Base-by-base conservation (phyloP, 116 monocot species). In the Posidonia oceanica region DNA sequence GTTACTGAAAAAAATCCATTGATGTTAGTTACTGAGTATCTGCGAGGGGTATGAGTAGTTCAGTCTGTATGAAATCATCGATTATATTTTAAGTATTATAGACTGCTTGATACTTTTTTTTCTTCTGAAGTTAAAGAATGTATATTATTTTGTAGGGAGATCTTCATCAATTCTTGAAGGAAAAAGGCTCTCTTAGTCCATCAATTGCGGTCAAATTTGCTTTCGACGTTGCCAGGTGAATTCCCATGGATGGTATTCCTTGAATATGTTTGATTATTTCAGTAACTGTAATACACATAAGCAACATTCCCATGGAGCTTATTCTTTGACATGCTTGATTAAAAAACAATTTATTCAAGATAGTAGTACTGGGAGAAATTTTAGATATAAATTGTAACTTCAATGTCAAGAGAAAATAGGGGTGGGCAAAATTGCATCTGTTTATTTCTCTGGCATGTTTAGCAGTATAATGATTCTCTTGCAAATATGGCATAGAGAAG, bases 1-100 rank as follows among this genome's bases (percentile, higher is more conserved):
- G 96, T 91, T 40, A 96, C 96, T 15, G 88, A 96, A 68, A 89
- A 83, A 74, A 86, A 91, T 72, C 96, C 96, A 14, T 73, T 96
- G 72, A 91, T 96, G 96, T 77, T 96, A 63, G 83, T 96, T 17
- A 96, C 96, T 29, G 96, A 96, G 71, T 96, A 81, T 75, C 74
- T 96, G 13, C 82, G 92, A 78, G 96, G 96, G 75, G 92, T 96
- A 85, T 54, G 75, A 64, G 3, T 67, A 14, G 29, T 67, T 18
- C 22, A 52, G 11, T 38, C 14, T 42, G 54, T 16, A 63, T 15
- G 37, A 36, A 1, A 13, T 66, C 23, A 15, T 74, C 36, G 10
- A 48, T 6, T 65, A 15, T 22, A 21, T 14, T 51, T 67, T 52
- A 11, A 29, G 29, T 21, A 6, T 18, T 1, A 0, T 14, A 51